Evolutionary conservation across 2,329 filamentous ascomycete species (phyloP), one percentile per base, ranked within the genome.

Genomic region (Sporothrix brasiliensis): DNA sequence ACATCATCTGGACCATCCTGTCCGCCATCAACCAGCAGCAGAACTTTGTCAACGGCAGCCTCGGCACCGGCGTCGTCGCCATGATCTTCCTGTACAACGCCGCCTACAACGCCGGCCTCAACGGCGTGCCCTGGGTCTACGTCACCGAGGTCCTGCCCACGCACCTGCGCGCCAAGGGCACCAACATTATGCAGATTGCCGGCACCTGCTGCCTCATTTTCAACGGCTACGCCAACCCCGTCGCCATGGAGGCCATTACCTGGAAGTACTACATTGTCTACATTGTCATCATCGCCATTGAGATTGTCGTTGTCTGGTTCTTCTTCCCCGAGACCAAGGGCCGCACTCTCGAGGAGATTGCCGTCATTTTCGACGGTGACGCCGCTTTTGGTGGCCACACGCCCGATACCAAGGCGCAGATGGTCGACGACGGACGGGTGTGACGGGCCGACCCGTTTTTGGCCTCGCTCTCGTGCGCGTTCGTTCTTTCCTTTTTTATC

Each of bases 11-110:
- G 61, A 66, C 61, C 16, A 52, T 66, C 24, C 14, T 66, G 44
- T 66, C 58, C 1, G 58, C 58, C 58, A 63, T 91, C 73, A 89
- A 89, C 78, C 80, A 84, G 56, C 84, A 84, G 66, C 87, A 88
- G 61, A 47, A 47, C 58, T 63, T 63, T 63, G 58, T 63, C 58
- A 63, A 63, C 39, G 16, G 24, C 21, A 21, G 14, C 16, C 44
- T 66, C 4, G 63, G 63, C 47, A 53, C 49, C 1, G 63, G 47
- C n/a, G 77, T 79, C 41, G 72, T 79, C 47, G 75, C 76, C 71
- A 76, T 79, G 75, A 78, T 80, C 71, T 79, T 78, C 71, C 47
- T 78, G 54, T 79, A 77, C 74, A 76, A 76, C 68, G 87, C 76
- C 66, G 71, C 72, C 19, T 76, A 76, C 77, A 79, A 79, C 73